These are phyloP conservation scores for Castanospermum australe DNA, from an alignment of 306 rosid species.

Conservation along the genomic window DNA sequence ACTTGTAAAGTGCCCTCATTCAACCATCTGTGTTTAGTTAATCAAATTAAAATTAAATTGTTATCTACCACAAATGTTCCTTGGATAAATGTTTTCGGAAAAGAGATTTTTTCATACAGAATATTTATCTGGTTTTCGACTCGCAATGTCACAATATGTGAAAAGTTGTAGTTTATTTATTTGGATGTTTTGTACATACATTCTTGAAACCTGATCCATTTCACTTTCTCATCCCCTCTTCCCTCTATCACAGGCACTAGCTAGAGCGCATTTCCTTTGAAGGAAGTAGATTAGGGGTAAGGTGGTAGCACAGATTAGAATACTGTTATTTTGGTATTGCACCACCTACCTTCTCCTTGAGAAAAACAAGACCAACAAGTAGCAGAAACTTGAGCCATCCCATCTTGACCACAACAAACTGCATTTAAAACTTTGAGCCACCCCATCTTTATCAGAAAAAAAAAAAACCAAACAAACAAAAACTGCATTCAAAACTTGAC, in stretches of 20 bases:
- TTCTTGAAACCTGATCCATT: slow-evolving; percentile 22
- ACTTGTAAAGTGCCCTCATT: not conserved
- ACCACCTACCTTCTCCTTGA: slow-evolving; percentile 81
- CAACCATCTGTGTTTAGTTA: slow-evolving; percentile 7
- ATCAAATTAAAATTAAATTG: slow-evolving; percentile 10
- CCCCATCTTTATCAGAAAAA: too few relatives aligned
- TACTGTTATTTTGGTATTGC: slow-evolving; percentile 82
- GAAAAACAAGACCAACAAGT: slow-evolving; percentile 82
- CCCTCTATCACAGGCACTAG: slow-evolving; percentile 57
- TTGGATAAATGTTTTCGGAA: not conserved
- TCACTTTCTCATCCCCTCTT: not conserved
- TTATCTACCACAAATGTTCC: not conserved
- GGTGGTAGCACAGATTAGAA: slow-evolving; percentile 76
- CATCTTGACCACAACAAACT: slow-evolving; percentile 38
- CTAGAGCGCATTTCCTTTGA: slow-evolving; percentile 82
- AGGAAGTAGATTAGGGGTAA: slow-evolving; percentile 63
- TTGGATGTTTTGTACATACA: not conserved
- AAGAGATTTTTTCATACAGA: not conserved
- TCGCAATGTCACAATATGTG: not conserved
- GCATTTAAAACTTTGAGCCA: slow-evolving; percentile 39
- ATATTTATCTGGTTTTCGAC: not conserved
- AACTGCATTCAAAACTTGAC: too few relatives aligned
- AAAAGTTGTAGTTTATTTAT: not conserved
- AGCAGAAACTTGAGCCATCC: slow-evolving; percentile 68
- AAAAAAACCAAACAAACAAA: too few relatives aligned